These are phyloP conservation scores for Cylindrotheca fusiformis DNA, from an alignment of 108 stramenopile genomes.

Conservation along the genomic window DNA sequence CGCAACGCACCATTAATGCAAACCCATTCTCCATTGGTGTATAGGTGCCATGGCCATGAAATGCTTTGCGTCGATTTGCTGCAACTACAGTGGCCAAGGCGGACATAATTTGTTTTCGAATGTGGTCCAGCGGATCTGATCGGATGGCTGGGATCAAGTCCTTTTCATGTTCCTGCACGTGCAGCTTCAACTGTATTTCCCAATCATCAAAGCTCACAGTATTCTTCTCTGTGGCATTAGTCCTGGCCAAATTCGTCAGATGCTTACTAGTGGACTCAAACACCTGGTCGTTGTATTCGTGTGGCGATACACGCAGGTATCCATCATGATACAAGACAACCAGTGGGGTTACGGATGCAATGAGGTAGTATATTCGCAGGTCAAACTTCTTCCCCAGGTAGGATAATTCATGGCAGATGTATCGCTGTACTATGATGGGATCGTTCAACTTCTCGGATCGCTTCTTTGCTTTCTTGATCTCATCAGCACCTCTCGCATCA, in stretches of 20 bases:
- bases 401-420: conserved; percentile 35
- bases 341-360: conserved; percentile 29
- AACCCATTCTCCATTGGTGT: not conserved
- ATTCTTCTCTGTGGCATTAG: not conserved
- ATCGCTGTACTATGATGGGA: conserved; percentile 18
- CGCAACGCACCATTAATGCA: not conserved
- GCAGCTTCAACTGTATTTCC: not conserved
- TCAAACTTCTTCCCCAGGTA: conserved; percentile 28
- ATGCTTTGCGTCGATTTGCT: not conserved
- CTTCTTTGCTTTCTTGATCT: not conserved
- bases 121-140: conserved; percentile 26
- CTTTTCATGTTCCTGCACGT: not conserved
- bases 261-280: conserved; percentile 8
- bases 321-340: conserved; percentile 33
- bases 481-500: not conserved
- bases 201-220: not conserved
- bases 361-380: conserved; percentile 21
- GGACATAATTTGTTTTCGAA: conserved; percentile 28
- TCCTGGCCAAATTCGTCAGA: conserved; percentile 11
- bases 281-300: conserved; percentile 21
- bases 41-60: conserved; percentile 1
- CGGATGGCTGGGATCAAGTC: not conserved
- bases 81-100: conserved; percentile 3
- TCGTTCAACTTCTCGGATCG: not conserved
- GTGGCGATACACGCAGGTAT: conserved; percentile 23